Evolutionary conservation across 2,329 filamentous ascomycete species (phyloP).

Genomic region (Ophiocordyceps camponoti-saundersi): DNA sequence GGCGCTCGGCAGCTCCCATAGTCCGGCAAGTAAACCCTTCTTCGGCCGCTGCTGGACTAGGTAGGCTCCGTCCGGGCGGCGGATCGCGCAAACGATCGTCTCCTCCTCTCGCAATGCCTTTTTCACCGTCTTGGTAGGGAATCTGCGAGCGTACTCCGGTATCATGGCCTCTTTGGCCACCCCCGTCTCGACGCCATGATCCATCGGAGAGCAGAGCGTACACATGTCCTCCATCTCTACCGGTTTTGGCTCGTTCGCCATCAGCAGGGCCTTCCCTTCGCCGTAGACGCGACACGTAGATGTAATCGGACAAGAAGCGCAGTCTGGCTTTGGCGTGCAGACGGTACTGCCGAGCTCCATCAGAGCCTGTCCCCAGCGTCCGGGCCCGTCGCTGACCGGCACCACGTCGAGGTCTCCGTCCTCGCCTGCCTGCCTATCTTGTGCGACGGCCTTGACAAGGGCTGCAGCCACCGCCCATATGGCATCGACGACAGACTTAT

Average conservation of each 20-base stretch:
- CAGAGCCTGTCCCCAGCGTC: conserved; percentile 45
- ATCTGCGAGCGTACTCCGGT: conserved; percentile 28
- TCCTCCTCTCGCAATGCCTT: conserved; percentile 35
- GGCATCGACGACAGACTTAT: conserved; percentile 32
- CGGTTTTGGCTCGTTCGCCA: conserved; percentile 6
- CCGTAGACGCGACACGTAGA: conserved; percentile 31
- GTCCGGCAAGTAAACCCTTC: conserved; percentile 34
- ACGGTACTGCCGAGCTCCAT: conserved; percentile 50
- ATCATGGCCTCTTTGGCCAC: conserved; percentile 11
- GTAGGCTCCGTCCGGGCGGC: conserved; percentile 23
- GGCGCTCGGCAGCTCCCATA: conserved; percentile 39
- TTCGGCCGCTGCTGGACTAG: conserved; percentile 32
- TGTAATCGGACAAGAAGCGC: conserved; percentile 30
- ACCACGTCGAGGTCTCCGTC: conserved; percentile 5
- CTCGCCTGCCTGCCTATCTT: conserved; percentile 11
- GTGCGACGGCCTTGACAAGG: conserved; percentile 33
- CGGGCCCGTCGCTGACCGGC: conserved; percentile 30
- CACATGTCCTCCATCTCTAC: conserved; percentile 34
- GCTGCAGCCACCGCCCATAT: conserved; percentile 41
- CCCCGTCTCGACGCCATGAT: conserved; percentile 7
- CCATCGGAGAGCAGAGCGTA: conserved; percentile 27
- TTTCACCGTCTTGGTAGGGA: conserved; percentile 32
- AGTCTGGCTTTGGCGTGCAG: conserved; percentile 42
- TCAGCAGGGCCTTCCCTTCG: conserved; percentile 22
- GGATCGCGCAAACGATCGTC: conserved; percentile 34